A percentile compares a stretch with the other conserved stretches of the same genome.
Conservation (phyloP, 2,329 filamentous ascomycete species). For the Aspergillus pseudoglaucus region DNA sequence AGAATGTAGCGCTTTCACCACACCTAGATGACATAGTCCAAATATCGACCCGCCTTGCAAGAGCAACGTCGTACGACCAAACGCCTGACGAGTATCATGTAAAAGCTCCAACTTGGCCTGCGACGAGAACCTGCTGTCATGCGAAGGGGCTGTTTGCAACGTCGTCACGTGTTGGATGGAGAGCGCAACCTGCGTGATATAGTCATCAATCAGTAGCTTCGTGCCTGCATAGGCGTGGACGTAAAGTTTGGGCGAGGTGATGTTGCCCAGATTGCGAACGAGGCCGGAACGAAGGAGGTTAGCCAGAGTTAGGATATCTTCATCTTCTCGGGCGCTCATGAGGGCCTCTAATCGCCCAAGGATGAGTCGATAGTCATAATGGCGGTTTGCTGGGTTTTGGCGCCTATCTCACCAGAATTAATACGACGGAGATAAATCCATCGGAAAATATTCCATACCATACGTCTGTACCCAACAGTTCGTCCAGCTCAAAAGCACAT, state of each 20-base stretch:
- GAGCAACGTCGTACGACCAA: slow-evolving; percentile 78
- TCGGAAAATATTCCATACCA: slow-evolving; percentile 48
- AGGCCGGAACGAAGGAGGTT: slow-evolving; percentile 71
- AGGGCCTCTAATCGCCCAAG: slow-evolving; percentile 67
- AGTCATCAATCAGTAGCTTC: slow-evolving; percentile 85
- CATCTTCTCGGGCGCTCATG: slow-evolving; percentile 60
- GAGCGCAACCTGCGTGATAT: slow-evolving; percentile 75
- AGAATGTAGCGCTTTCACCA: slow-evolving; percentile 79
- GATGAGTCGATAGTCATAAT: slow-evolving; percentile 84
- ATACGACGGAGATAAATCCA: neutral
- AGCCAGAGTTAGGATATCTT: slow-evolving; percentile 67
- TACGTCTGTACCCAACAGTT: slow-evolving; percentile 69
- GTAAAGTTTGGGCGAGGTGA: slow-evolving; percentile 73
- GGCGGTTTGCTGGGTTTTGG: slow-evolving; percentile 69
- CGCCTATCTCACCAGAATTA: slow-evolving; percentile 50
- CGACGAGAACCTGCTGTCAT: slow-evolving; percentile 52
- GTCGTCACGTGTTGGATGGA: slow-evolving; percentile 70
- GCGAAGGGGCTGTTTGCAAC: slow-evolving; percentile 53
- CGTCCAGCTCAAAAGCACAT: slow-evolving; percentile 76
- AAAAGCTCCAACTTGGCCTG: slow-evolving; percentile 80
- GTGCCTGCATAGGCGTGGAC: slow-evolving; percentile 82
- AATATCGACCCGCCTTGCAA: slow-evolving; percentile 89
- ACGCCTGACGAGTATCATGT: slow-evolving; percentile 80
- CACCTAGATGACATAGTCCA: slow-evolving; percentile 80
- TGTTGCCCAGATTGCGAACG: slow-evolving; percentile 84